Conservation (phyloP, 1,139 yeast species). For the Blastobotrys aristatus region DNA sequence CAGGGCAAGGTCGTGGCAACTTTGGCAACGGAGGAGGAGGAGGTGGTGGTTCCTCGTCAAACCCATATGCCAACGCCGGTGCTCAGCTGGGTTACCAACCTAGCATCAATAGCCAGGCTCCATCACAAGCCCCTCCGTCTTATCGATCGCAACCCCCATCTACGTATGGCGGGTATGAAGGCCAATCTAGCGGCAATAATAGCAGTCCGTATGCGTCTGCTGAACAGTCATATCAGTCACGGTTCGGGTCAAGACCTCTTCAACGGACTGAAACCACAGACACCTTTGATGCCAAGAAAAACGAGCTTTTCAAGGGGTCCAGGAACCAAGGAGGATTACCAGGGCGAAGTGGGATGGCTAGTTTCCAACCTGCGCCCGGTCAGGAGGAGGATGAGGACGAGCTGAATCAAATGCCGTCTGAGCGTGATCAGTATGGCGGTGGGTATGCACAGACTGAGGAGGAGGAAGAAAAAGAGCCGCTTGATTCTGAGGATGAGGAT, state of each 20-base stretch:
- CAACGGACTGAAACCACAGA: constrained; percentile 22
- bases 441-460: background rate
- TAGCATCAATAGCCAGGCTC: constrained; percentile 4
- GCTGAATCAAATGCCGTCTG: constrained; percentile 30
- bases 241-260: constrained; percentile 21
- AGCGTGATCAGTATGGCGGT: constrained; percentile 10
- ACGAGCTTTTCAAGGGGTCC: constrained; percentile 30
- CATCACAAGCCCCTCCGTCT: constrained; percentile 12
- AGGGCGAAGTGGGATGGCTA: constrained; percentile 14
- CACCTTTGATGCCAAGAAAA: constrained; percentile 23
- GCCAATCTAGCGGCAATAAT: background rate
- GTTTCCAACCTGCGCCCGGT: background rate
- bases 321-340: constrained; percentile 15
- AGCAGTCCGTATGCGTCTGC: constrained; percentile 28
- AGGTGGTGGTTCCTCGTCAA: constrained; percentile 30
- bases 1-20: constrained; percentile 9
- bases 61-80: constrained; percentile 39
- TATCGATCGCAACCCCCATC: constrained; percentile 11
- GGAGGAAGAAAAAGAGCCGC: constrained; percentile 38
- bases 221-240: constrained; percentile 22
- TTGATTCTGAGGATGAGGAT: constrained; percentile 64
- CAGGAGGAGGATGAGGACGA: constrained; percentile 61
- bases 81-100: constrained; percentile 15
- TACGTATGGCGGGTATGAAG: background rate
- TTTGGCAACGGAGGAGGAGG: constrained; percentile 11